These are phyloP conservation scores for Colletotrichum scovillei DNA, from an alignment of 2,329 filamentous ascomycete genomes.

Conservation along the genomic window DNA sequence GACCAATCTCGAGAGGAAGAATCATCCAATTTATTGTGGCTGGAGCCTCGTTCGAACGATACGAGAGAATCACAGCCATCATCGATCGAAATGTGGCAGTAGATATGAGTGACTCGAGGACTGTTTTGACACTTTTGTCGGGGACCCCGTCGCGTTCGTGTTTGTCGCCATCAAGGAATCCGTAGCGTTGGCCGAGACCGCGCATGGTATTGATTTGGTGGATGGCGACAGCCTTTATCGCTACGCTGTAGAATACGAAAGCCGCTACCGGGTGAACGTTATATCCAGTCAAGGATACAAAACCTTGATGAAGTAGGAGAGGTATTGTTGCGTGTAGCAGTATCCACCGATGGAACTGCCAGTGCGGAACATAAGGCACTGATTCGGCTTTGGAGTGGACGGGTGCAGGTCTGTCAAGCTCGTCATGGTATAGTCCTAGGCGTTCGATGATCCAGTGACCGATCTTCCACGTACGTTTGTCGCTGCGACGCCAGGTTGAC, in stretches of 20 bases:
- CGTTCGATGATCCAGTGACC: slow-evolving; percentile 47
- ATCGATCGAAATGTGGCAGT: slow-evolving; percentile 47
- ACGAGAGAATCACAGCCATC: slow-evolving; percentile 48
- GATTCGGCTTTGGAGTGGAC: slow-evolving; percentile 53
- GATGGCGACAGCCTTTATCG: slow-evolving; percentile 54
- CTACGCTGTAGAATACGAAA: slow-evolving; percentile 49
- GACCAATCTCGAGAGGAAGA: slow-evolving; percentile 50
- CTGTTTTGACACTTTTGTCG: slow-evolving; percentile 49
- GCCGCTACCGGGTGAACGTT: slow-evolving; percentile 44
- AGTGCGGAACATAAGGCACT: slow-evolving; percentile 51
- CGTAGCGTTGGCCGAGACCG: slow-evolving; percentile 48
- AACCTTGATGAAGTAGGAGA: slow-evolving; percentile 50
- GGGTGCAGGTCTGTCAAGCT: slow-evolving; percentile 46
- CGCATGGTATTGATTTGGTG: slow-evolving; percentile 51
- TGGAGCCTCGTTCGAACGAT: slow-evolving; percentile 40
- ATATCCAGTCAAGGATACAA: slow-evolving; percentile 43
- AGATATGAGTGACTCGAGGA: slow-evolving; percentile 45
- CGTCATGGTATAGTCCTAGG: slow-evolving; percentile 42
- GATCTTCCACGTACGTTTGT: slow-evolving; percentile 44
- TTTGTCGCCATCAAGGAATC: slow-evolving; percentile 57
- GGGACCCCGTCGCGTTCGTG: slow-evolving; percentile 56
- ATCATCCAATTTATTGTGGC: slow-evolving; percentile 45
- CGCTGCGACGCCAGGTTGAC: slow-evolving; percentile 49
- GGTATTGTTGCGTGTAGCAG: slow-evolving; percentile 50
- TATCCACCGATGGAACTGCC: slow-evolving; percentile 51